Evolutionary conservation across 73 alveolate species (phyloP).

Genomic region (Symbiodinium natans): DNA sequence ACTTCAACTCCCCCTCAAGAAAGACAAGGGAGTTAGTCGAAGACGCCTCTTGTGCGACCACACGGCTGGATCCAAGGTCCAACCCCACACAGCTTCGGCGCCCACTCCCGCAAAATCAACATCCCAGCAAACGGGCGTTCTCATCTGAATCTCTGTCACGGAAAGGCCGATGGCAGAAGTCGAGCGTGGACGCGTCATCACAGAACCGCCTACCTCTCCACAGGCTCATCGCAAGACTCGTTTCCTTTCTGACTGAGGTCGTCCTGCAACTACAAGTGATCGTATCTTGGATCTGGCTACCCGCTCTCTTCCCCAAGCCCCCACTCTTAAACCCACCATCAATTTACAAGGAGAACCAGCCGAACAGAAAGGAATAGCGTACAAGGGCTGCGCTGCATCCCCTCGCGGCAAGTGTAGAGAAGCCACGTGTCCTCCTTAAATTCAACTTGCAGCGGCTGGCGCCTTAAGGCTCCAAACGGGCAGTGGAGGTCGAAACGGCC

Average conservation of each 20-base stretch:
- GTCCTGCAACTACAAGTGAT: not conserved
- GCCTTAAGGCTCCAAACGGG: not conserved
- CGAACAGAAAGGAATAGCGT: not conserved
- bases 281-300: not conserved
- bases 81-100: not conserved
- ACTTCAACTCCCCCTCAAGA: not conserved
- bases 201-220: not conserved
- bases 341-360: not conserved
- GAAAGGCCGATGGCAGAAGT: not conserved
- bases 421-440: not conserved
- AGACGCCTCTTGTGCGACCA: not conserved
- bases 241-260: not conserved
- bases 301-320: not conserved
- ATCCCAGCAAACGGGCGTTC: not conserved
- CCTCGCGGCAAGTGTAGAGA: not conserved
- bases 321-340: not conserved
- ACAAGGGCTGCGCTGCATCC: not conserved
- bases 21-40: not conserved
- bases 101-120: not conserved
- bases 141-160: not conserved
- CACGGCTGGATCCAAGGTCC: not conserved
- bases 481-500: not conserved
- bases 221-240: not conserved
- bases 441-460: not conserved
- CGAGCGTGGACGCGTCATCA: not conserved